A percentile compares a stretch with the other conserved stretches of the same genome.
phyloP scores from a whole-genome alignment of 345 rosid genomes.

The Acer yangbiense region DNA sequence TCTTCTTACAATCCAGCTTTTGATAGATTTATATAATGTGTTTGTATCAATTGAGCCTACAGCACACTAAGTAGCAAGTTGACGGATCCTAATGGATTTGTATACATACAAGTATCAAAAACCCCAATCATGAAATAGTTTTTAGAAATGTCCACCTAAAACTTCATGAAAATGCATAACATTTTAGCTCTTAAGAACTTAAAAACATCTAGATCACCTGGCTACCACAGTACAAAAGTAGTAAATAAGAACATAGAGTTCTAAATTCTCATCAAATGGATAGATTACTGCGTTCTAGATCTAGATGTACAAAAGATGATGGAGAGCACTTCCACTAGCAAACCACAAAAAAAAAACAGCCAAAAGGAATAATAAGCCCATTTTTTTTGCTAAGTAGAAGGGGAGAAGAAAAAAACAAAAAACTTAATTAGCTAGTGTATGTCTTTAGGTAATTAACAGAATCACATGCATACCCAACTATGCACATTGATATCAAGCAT shows the following conservation, averaged over 20 bases:
- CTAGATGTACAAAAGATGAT: slow-evolving; percentile 25
- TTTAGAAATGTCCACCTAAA: too few species aligned
- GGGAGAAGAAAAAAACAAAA: slow-evolving; percentile 21
- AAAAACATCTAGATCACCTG: neutral
- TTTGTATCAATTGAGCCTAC: too few species aligned
- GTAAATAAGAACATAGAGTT: neutral
- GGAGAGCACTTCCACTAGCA: slow-evolving; percentile 6
- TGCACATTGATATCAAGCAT: slow-evolving; percentile 30
- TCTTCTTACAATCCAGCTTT: too few species aligned
- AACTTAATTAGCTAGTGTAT: slow-evolving; percentile 27
- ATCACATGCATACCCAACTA: slow-evolving; percentile 35
- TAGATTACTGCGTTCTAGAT: slow-evolving; percentile 26
- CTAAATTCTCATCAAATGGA: slow-evolving; percentile 13
- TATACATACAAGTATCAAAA: too few species aligned
- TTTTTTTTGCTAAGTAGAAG: slow-evolving; percentile 11
- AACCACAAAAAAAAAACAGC: neutral
- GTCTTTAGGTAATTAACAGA: slow-evolving; percentile 30
- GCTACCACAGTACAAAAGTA: neutral
- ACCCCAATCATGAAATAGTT: too few species aligned
- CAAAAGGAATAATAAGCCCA: slow-evolving; percentile 22
- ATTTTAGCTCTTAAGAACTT: too few species aligned
- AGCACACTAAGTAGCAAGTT: too few species aligned
- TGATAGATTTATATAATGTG: too few species aligned
- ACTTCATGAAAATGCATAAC: too few species aligned
- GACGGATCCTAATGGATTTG: too few species aligned